These are phyloP conservation scores for Saitozyma sp. DNA, from an alignment of 768 basidiomycete species.

Conservation along the genomic window DNA sequence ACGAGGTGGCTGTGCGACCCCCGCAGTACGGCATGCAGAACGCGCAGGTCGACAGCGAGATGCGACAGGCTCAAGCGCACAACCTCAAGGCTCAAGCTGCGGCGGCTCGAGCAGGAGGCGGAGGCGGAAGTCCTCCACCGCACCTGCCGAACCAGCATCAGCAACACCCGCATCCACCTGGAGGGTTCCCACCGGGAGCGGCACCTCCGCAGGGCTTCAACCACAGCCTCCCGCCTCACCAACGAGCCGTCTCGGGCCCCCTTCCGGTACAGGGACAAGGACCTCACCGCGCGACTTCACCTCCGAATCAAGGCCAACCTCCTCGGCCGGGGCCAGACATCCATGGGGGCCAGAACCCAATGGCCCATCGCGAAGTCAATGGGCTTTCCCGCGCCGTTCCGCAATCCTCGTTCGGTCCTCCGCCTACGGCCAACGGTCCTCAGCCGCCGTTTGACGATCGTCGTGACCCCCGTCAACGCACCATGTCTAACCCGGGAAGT, in stretches of 20 bases:
- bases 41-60: conserved; percentile 84
- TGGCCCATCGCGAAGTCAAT: conserved; percentile 12
- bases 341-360: neutral
- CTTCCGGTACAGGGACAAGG: no score
- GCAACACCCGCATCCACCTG: conserved; percentile 9
- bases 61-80: conserved; percentile 8
- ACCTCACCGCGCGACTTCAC: no score
- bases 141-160: conserved; percentile 4
- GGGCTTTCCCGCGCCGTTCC: conserved; percentile 32
- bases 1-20: conserved; percentile 81
- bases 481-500: conserved; percentile 31
- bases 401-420: conserved; percentile 42
- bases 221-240: conserved; percentile 10
- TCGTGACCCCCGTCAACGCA: conserved; percentile 26
- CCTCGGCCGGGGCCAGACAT: neutral
- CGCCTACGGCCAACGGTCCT: conserved; percentile 23
- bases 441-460: conserved; percentile 12
- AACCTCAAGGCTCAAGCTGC: neutral
- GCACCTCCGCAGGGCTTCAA: conserved; percentile 10
- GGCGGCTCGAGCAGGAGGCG: neutral
- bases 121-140: conserved; percentile 8
- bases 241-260: neutral
- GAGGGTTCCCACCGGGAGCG: neutral
- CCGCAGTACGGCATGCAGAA: conserved; percentile 95
- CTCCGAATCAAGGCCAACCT: neutral